Conservation (phyloP, 163 green algal genomes). For the Botryococcus braunii region DNA sequence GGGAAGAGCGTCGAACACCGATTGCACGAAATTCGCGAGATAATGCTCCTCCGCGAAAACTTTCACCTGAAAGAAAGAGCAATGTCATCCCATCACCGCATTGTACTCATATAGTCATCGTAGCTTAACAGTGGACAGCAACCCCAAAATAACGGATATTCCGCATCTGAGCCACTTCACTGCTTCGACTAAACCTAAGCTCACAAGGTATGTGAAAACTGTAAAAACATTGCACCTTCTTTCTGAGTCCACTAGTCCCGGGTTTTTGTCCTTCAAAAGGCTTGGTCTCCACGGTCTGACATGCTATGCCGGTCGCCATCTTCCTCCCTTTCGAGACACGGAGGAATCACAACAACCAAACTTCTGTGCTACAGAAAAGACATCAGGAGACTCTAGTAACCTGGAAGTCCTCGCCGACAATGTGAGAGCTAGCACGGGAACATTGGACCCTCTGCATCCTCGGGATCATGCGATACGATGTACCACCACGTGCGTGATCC, state of each 20-base stretch:
- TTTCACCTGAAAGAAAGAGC: constrained; percentile 20
- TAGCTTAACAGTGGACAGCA: background rate
- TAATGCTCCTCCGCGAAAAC: constrained; percentile 73
- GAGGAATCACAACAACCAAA: too few species aligned
- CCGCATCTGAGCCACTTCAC: background rate
- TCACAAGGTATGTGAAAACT: background rate
- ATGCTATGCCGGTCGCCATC: constrained; percentile 15
- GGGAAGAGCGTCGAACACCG: constrained; percentile 28
- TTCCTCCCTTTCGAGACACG: too few species aligned
- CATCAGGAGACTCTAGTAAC: too few species aligned
- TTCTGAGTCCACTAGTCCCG: constrained; percentile 82
- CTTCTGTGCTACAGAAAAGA: too few species aligned
- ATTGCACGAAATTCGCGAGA: constrained; percentile 72
- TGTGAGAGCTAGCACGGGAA: too few species aligned
- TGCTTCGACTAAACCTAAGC: background rate
- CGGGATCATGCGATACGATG: too few species aligned
- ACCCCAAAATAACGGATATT: background rate
- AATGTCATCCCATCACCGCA: background rate
- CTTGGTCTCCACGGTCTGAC: constrained; percentile 71
- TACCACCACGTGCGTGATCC: too few species aligned
- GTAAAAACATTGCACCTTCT: constrained; percentile 57
- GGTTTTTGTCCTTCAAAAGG: constrained; percentile 93
- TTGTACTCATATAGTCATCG: background rate
- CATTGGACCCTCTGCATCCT: too few species aligned
- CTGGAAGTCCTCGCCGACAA: too few species aligned